phyloP scores from a whole-genome alignment of 139 green algal species.

The Chlorella vulgaris region DNA sequence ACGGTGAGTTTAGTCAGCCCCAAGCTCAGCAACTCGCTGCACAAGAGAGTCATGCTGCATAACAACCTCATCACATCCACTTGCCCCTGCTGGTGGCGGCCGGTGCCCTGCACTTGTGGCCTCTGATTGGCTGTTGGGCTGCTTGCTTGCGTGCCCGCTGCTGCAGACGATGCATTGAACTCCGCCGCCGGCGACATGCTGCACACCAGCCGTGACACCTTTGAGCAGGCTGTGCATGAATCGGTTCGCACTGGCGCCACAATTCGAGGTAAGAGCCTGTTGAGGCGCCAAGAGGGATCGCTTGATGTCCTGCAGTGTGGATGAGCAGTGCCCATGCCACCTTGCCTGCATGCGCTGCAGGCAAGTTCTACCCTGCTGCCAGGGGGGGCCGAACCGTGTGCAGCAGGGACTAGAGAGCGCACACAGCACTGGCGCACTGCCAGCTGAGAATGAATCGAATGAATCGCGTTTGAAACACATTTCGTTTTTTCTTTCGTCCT shows the following conservation, averaged over 20 bases:
- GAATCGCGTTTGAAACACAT: too few relatives aligned
- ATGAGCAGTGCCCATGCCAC: not conserved
- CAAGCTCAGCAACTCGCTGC: too few relatives aligned
- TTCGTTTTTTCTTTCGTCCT: too few relatives aligned
- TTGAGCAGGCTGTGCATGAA: slow-evolving; percentile 12
- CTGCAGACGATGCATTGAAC: slow-evolving; percentile 15
- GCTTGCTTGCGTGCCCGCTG: not conserved
- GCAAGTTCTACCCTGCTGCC: not conserved
- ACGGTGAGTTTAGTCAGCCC: not conserved
- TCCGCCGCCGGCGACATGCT: slow-evolving; percentile 6
- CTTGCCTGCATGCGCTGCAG: not conserved
- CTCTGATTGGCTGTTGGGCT: not conserved
- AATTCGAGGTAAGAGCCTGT: not conserved
- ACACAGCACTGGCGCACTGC: too few relatives aligned
- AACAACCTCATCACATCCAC: too few relatives aligned
- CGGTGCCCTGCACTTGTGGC: too few relatives aligned
- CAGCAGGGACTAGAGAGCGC: not conserved
- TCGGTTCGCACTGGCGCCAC: slow-evolving; percentile 12
- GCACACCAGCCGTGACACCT: not conserved
- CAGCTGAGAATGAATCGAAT: too few relatives aligned
- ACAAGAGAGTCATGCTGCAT: too few relatives aligned
- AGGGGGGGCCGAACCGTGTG: not conserved
- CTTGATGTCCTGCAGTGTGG: not conserved
- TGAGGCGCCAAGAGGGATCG: not conserved
- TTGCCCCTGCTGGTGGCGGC: too few relatives aligned